phyloP scores from a whole-genome alignment of 495 filamentous ascomycete species.

The Aspergillus nanangensis region DNA sequence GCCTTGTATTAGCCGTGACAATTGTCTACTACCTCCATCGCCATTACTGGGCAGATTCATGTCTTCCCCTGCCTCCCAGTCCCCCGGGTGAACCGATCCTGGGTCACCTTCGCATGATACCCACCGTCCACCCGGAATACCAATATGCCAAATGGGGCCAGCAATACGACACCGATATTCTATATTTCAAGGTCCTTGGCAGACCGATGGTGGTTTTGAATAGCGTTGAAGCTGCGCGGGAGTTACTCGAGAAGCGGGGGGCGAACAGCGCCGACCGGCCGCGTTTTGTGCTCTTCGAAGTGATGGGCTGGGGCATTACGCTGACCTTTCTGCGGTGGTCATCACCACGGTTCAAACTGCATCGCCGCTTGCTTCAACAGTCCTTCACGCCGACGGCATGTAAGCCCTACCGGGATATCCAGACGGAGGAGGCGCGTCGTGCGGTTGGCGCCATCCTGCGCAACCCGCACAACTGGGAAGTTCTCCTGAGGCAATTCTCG shows the following conservation, averaged over 20 bases:
- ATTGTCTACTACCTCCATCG: background rate
- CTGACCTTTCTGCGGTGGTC: conserved; percentile 45
- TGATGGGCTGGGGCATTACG: conserved; percentile 18
- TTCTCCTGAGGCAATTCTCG: conserved; percentile 10
- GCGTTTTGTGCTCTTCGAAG: conserved; percentile 39
- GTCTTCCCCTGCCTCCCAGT: conserved; percentile 6
- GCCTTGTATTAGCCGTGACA: background rate
- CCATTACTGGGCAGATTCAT: background rate
- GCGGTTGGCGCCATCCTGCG: conserved; percentile 8
- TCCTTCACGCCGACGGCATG: conserved; percentile 14
- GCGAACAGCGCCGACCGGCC: conserved; percentile 19
- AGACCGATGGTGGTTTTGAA: conserved; percentile 18
- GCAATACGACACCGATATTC: conserved; percentile 17
- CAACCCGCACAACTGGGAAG: conserved; percentile 11
- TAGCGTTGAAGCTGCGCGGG: conserved; percentile 15
- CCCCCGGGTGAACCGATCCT: conserved; percentile 11
- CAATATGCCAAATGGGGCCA: conserved; percentile 17
- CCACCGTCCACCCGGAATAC: conserved; percentile 12
- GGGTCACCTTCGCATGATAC: conserved; percentile 21
- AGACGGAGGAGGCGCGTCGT: conserved; percentile 12
- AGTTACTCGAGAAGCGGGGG: conserved; percentile 19
- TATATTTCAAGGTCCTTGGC: conserved; percentile 12
- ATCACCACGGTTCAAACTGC: conserved; percentile 38
- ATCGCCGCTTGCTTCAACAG: conserved; percentile 40
- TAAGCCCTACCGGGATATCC: conserved; percentile 11